Evolutionary conservation across 1,284 basidiomycete genomes (phyloP).

Genomic region (Cutaneotrichosporon dermatis): DNA sequence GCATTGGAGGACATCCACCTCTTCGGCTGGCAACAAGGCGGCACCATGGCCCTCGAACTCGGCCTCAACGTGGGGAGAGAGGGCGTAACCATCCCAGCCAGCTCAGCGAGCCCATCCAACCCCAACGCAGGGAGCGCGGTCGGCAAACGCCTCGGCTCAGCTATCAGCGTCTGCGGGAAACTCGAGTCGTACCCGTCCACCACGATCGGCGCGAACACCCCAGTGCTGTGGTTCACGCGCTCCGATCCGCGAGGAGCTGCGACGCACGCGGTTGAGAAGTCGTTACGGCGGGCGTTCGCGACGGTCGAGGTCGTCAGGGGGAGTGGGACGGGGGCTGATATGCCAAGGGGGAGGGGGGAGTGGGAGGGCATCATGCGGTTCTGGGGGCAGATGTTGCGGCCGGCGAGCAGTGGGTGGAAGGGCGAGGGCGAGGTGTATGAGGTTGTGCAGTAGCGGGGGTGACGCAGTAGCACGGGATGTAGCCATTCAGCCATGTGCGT

Average conservation of each 20-base stretch:
- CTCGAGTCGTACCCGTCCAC: slow-evolving; percentile 70
- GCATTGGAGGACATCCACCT: slow-evolving; percentile 64
- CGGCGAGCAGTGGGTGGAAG: slow-evolving; percentile 49
- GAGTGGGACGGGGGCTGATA: slow-evolving; percentile 55
- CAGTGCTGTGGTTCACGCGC: slow-evolving; percentile 62
- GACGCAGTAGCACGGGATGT: too few relatives aligned
- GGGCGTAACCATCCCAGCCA: not conserved
- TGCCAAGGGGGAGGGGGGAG: slow-evolving; percentile 70
- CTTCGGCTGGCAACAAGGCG: slow-evolving; percentile 87
- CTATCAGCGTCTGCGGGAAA: slow-evolving; percentile 62
- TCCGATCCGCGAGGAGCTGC: slow-evolving; percentile 47
- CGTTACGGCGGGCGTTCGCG: slow-evolving; percentile 60
- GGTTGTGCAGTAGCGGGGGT: slow-evolving; percentile 47
- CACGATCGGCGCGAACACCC: slow-evolving; percentile 55
- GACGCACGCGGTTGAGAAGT: slow-evolving; percentile 44
- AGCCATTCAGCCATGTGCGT: too few relatives aligned
- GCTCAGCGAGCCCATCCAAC: too few relatives aligned
- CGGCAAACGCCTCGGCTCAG: slow-evolving; percentile 6
- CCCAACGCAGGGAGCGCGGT: not conserved
- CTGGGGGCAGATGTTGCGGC: slow-evolving; percentile 68
- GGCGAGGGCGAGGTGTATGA: slow-evolving; percentile 68
- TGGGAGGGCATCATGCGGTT: slow-evolving; percentile 80
- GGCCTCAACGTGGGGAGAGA: slow-evolving; percentile 46
- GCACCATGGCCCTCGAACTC: slow-evolving; percentile 69
- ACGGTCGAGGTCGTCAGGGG: slow-evolving; percentile 51